Percentiles rank a stretch among this genome's conserved stretches.
These are phyloP conservation scores for Amniculicola lignicola DNA, from an alignment of 495 filamentous ascomycete species.

Conservation along the genomic window DNA sequence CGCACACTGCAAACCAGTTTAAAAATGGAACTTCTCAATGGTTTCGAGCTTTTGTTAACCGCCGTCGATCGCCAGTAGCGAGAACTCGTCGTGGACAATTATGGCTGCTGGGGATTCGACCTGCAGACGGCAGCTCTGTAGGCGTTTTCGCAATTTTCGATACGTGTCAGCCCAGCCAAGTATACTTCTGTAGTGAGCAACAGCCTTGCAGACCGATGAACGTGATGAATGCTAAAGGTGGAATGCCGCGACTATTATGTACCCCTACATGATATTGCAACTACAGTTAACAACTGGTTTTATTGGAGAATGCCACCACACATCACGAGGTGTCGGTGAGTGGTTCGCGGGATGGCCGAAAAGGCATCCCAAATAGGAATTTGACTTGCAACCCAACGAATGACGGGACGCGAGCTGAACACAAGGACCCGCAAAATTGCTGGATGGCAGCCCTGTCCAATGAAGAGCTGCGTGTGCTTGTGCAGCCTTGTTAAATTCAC, in stretches of 20 bases:
- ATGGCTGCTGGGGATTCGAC: not conserved
- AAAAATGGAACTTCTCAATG: constrained; percentile 9
- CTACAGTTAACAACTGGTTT: too few species aligned
- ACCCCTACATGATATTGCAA: too few species aligned
- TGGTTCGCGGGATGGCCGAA: constrained; percentile 15
- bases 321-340: constrained; percentile 9
- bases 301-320: too few species aligned
- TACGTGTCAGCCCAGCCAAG: constrained; percentile 14
- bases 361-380: constrained; percentile 6
- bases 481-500: constrained; percentile 7
- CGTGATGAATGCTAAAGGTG: not conserved
- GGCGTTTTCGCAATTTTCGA: constrained; percentile 28
- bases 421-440: constrained; percentile 2
- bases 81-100: not conserved
- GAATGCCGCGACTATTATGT: too few species aligned
- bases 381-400: constrained; percentile 3
- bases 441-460: constrained; percentile 10
- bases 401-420: constrained; percentile 19
- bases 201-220: not conserved
- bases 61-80: too few species aligned
- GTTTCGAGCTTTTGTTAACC: constrained; percentile 8
- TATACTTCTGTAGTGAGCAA: constrained; percentile 4
- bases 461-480: not conserved
- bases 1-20: constrained; percentile 8
- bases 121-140: constrained; percentile 7